Base-by-base conservation (phyloP, 805 yeast genomes). In the Naumovozyma castellii region DNA sequence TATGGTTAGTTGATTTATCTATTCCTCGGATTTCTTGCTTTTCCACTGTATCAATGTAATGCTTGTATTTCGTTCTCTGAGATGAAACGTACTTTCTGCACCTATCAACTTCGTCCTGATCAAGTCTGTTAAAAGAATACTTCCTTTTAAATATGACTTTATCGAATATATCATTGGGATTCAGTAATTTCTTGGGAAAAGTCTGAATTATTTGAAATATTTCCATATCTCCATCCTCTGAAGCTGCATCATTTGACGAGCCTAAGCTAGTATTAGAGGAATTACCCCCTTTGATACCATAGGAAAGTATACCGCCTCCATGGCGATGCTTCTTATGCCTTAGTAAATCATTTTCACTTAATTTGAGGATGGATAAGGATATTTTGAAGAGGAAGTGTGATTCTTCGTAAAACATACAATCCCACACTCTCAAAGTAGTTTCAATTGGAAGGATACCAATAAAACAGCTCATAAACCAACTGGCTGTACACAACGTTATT, bases 401-500 rank as follows among this genome's bases (percentile, higher is more conserved):
- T 20, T 86, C 96, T 57, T 90, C 97, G 55, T 83, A 86, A 68
- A 94, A 88, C 37, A 90, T 64, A 45, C 94, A 84, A 61, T 92
- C 98, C 97, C 98, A 90, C 0, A 92, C 80, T 41, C 97, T 66
- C 34, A 92, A 65, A 6, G 86, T 81, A 0, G 94, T 75, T 54
- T 92, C 97, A 17, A 86, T 76, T 0, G 98, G 98, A 18, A 92
- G 62, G 1, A 81, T 77, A 0, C 95, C 95, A 28, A 92, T 86
- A 62, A 84, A 92, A n/a, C 85, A 75, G 51, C 96, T 84, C 97
- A 92, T 90, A 56, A 92, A 92, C 98, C 98, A 92, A 40, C 95
- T 79, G 0, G 96, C 90, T 1, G 97, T 92, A 49, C 94, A 92
- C 35, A 92, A 69, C 1, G 96, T 84, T 3, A 92, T 73, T 2